Conservation (phyloP, 169 alveolate genomes). For the Toxoplasma gondii region DNA sequence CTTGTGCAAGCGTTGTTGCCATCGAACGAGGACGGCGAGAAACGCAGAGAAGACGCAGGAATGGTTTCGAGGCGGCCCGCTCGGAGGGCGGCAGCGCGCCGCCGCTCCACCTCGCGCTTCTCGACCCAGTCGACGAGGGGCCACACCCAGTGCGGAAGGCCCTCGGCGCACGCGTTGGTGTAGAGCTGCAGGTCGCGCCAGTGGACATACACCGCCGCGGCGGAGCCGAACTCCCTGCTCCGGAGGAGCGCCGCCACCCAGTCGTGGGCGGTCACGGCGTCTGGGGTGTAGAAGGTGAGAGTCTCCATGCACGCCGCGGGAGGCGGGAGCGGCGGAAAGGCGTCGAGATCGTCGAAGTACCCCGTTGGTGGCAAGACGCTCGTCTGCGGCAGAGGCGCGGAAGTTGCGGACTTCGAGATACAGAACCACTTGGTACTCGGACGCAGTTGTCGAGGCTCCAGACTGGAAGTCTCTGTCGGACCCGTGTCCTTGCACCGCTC, state of each 20-base stretch:
- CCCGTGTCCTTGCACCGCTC: too few relatives aligned
- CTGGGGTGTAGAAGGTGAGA: background rate
- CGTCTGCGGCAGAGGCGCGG: background rate
- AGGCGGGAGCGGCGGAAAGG: slow-evolving; percentile 14
- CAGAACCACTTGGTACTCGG: too few relatives aligned
- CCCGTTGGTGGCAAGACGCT: background rate
- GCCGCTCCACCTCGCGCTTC: background rate
- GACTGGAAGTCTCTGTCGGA: background rate
- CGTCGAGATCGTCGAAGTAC: background rate
- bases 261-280: slow-evolving; percentile 41
- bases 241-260: slow-evolving; percentile 22
- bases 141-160: slow-evolving; percentile 39
- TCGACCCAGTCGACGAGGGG: slow-evolving; percentile 1
- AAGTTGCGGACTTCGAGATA: background rate
- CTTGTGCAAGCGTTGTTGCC: background rate
- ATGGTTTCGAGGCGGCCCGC: background rate
- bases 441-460: background rate
- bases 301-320: slow-evolving; percentile 4
- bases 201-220: slow-evolving; percentile 31
- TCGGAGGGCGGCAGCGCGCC: background rate
- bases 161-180: slow-evolving; percentile 29
- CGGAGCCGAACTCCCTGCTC: slow-evolving; percentile 17
- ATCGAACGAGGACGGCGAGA: background rate
- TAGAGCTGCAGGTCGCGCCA: background rate
- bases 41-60: background rate